Conservation (phyloP, 306 rosid species). For the Cercis canadensis region DNA sequence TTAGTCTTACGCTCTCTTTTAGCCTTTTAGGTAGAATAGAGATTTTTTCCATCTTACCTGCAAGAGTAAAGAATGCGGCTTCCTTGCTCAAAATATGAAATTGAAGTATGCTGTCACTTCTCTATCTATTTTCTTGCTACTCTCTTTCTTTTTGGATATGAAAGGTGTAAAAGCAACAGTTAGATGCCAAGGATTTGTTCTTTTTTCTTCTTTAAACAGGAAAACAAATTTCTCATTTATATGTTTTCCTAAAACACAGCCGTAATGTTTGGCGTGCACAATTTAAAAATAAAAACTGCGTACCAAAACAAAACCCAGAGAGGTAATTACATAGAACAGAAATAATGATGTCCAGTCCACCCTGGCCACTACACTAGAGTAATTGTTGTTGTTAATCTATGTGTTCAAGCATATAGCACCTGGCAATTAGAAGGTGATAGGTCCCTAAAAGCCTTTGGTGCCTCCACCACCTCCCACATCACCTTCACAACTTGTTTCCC, state of each 20-base stretch:
- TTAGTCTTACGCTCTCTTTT: background rate
- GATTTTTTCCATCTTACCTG: background rate
- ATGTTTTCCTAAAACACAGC: no score
- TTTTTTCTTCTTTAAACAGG: no score
- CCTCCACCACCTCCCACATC: slow-evolving; percentile 63
- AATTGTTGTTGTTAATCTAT: background rate
- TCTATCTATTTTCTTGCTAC: background rate
- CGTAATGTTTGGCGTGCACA: no score
- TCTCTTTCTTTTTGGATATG: no score
- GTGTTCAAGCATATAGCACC: slow-evolving; percentile 54
- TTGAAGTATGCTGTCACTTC: background rate
- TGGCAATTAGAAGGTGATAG: slow-evolving; percentile 55
- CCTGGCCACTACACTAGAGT: background rate
- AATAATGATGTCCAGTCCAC: no score
- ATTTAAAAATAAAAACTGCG: no score
- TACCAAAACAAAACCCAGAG: no score
- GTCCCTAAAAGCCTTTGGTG: slow-evolving; percentile 40
- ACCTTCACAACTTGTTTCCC: slow-evolving; percentile 25
- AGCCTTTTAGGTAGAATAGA: background rate
- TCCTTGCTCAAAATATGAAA: background rate
- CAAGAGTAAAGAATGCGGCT: background rate
- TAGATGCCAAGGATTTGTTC: no score
- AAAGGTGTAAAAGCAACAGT: background rate
- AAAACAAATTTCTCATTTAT: no score
- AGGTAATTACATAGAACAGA: no score